Percentiles rank a stretch among this genome's conserved stretches.
phyloP scores from a whole-genome alignment of 106 monocot species.

The Allium sativum region DNA sequence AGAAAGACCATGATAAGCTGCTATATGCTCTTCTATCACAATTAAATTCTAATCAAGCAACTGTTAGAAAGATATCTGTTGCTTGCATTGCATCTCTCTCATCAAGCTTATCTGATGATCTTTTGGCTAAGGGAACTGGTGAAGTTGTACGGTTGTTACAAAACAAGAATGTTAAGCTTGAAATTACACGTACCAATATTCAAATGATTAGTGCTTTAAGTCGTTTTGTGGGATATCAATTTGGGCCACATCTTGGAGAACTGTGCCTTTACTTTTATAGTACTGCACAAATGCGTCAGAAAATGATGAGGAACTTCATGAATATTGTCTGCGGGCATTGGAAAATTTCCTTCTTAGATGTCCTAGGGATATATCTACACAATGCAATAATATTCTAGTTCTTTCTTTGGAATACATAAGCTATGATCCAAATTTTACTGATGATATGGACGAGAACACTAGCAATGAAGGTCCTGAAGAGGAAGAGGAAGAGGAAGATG shows the following conservation, averaged over 20 bases:
- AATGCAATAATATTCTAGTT: constrained; percentile 68
- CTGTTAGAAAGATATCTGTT: constrained; percentile 83
- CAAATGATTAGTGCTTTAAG: constrained; percentile 98
- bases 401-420: constrained; percentile 79
- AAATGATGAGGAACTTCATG: constrained; percentile 94
- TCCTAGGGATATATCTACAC: constrained; percentile 76
- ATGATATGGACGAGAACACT: constrained; percentile 97
- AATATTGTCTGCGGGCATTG: constrained; percentile 94
- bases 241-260: constrained; percentile 87
- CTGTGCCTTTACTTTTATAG: constrained; percentile 82
- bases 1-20: constrained; percentile 65
- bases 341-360: constrained; percentile 94
- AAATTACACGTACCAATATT: constrained; percentile 84
- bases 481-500: constrained; percentile 95
- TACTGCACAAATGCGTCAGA: constrained; percentile 92
- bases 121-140: constrained; percentile 66
- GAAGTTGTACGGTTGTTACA: constrained; percentile 65
- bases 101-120: constrained; percentile 82
- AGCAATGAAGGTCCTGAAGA: constrained; percentile 69
- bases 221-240: constrained; percentile 94
- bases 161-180: constrained; percentile 60
- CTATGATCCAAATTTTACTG: constrained; percentile 99
- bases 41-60: constrained; percentile 70
- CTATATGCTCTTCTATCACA: constrained; percentile 64
- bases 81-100: constrained; percentile 95